Percentiles rank a stretch among this genome's conserved stretches.
phyloP scores from a whole-genome alignment of 768 basidiomycete genomes.

The Nidularia sp. region DNA sequence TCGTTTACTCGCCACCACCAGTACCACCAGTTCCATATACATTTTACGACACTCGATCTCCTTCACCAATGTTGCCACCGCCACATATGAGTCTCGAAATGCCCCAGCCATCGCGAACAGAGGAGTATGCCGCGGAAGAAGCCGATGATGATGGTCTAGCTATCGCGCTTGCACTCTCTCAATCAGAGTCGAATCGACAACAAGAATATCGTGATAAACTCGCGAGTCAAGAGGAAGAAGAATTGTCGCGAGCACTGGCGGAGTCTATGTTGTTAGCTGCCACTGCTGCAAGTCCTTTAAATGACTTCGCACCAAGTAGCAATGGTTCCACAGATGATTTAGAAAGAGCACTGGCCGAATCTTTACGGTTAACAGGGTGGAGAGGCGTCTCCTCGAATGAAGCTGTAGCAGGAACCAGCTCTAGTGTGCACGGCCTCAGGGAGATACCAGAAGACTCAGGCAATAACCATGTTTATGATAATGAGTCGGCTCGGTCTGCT shows the following conservation, averaged over 20 bases:
- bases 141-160: slow-evolving; percentile 39
- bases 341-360: slow-evolving; percentile 10
- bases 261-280: slow-evolving; percentile 31
- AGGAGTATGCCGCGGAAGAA: not conserved
- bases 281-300: slow-evolving; percentile 1
- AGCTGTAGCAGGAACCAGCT: too few species aligned
- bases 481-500: too few species aligned
- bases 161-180: slow-evolving; percentile 42
- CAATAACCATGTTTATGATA: too few species aligned
- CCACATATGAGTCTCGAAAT: too few species aligned
- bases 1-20: slow-evolving; percentile 7
- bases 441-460: not conserved
- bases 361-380: slow-evolving; percentile 16
- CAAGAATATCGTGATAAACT: slow-evolving; percentile 27
- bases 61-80: too few species aligned
- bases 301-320: not conserved
- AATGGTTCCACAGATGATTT: not conserved
- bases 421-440: too few species aligned
- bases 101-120: too few species aligned
- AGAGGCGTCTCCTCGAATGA: not conserved
- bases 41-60: slow-evolving; percentile 1
- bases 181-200: slow-evolving; percentile 36
- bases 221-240: slow-evolving; percentile 54
- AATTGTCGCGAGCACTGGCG: slow-evolving; percentile 60
- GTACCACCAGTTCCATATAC: slow-evolving; percentile 12